Percentiles rank a stretch among this genome's conserved stretches.
These are phyloP conservation scores for Exophiala aquamarina DNA, from an alignment of 2,329 filamentous ascomycete species.

Conservation along the genomic window DNA sequence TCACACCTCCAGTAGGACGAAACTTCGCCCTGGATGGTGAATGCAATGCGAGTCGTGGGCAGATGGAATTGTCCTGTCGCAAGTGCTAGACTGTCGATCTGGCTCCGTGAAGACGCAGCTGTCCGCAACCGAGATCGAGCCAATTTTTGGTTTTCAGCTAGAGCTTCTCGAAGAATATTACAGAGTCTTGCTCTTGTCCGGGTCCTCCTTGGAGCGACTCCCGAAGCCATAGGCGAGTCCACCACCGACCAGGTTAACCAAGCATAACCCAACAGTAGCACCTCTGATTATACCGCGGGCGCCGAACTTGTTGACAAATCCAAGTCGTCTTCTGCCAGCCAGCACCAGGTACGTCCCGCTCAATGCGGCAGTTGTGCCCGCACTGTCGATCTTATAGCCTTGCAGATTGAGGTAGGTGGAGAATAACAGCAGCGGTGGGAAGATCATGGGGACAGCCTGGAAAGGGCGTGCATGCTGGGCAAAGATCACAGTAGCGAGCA, in stretches of 20 bases:
- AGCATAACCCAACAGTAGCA: constrained; percentile 45
- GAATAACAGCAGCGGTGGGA: constrained; percentile 66
- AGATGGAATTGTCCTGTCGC: too few relatives aligned
- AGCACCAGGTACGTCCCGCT: constrained; percentile 65
- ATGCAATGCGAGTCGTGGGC: too few relatives aligned
- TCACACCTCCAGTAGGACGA: too few relatives aligned
- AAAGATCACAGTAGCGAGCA: constrained; percentile 65
- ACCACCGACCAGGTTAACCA: constrained; percentile 47
- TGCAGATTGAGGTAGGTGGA: constrained; percentile 65
- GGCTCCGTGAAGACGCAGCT: too few relatives aligned
- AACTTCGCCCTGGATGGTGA: too few relatives aligned
- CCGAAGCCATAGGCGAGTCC: constrained; percentile 48
- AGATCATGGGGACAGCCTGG: constrained; percentile 65
- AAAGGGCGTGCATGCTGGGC: constrained; percentile 68
- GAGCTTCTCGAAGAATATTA: neutral
- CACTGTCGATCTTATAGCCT: constrained; percentile 62
- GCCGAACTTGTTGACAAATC: constrained; percentile 46
- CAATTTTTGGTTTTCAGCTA: too few relatives aligned
- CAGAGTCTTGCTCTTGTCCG: constrained; percentile 14
- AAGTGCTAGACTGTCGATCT: too few relatives aligned
- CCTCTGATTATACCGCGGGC: constrained; percentile 46
- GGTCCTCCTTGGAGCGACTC: constrained; percentile 39
- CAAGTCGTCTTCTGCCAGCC: constrained; percentile 56
- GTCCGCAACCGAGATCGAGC: too few relatives aligned
- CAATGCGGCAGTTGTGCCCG: constrained; percentile 65